A percentile compares a stretch with the other conserved stretches of the same genome.
Evolutionary conservation across 345 rosid species (phyloP).

Genomic region (Tarenaya hassleriana): DNA sequence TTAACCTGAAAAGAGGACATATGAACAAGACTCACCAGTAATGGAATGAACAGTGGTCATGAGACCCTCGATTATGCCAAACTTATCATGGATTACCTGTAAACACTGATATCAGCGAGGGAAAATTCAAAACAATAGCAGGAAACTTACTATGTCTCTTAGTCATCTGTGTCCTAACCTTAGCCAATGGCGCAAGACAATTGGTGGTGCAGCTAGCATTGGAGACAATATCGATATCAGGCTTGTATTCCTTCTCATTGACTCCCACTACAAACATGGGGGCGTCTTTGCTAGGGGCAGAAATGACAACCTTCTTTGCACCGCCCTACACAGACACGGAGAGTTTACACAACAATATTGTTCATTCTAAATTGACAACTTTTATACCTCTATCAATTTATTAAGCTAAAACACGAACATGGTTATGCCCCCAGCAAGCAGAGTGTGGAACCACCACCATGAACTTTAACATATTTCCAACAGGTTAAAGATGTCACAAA

Average conservation of each 20-base stretch:
- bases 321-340: constrained; percentile 52
- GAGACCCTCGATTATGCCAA: constrained; percentile 91
- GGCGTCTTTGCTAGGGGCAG: no score
- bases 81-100: constrained; percentile 74
- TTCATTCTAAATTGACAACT: no score
- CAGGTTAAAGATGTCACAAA: no score
- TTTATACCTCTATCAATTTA: no score
- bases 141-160: no score
- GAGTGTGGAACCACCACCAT: no score
- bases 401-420: no score
- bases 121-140: no score
- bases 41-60: constrained; percentile 90
- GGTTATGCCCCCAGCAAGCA: no score
- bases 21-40: constrained; percentile 48
- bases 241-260: constrained; percentile 80
- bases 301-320: constrained; percentile 94
- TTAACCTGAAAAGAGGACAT: no score
- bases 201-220: constrained; percentile 98
- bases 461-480: no score
- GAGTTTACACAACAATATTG: neutral
- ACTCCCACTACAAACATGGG: constrained; percentile 97
- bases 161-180: no score
- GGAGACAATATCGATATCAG: constrained; percentile 65
- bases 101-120: neutral
- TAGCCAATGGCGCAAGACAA: constrained; percentile 94